Conservation (phyloP, 768 basidiomycete species). For the Cystobasidium onofrii region DNA sequence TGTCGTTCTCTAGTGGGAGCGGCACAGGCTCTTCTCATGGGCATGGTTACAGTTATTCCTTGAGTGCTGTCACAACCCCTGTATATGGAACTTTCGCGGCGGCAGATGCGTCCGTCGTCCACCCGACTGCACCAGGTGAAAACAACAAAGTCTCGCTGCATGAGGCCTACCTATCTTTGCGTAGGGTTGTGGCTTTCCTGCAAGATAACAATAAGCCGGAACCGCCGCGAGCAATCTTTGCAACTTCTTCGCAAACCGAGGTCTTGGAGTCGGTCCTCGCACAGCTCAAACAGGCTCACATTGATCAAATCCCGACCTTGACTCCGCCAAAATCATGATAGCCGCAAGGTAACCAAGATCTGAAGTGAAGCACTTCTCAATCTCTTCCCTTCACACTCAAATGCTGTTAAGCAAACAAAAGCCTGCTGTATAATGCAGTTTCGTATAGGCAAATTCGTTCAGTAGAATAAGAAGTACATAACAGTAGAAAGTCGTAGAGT, state of each 20-base stretch:
- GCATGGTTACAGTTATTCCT: conserved; percentile 4
- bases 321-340: conserved; percentile 17
- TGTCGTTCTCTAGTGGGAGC: not conserved
- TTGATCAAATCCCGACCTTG: not conserved
- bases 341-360: not conserved
- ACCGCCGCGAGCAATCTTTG: not conserved
- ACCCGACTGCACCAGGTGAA: not conserved
- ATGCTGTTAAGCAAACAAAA: too few species aligned
- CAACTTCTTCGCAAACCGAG: not conserved
- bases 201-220: not conserved
- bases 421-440: too few species aligned
- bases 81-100: not conserved
- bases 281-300: not conserved
- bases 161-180: conserved; percentile 14
- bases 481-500: too few species aligned
- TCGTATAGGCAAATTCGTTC: too few species aligned
- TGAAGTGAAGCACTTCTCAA: too few species aligned
- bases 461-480: too few species aligned
- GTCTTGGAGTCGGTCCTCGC: not conserved
- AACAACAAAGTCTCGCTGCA: conserved; percentile 16
- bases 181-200: conserved; percentile 12
- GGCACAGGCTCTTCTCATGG: not conserved
- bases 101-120: not conserved
- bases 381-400: too few species aligned
- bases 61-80: conserved; percentile 8